phyloP scores from a whole-genome alignment of 2,329 filamentous ascomycete species.

The Arthroderma sp. region DNA sequence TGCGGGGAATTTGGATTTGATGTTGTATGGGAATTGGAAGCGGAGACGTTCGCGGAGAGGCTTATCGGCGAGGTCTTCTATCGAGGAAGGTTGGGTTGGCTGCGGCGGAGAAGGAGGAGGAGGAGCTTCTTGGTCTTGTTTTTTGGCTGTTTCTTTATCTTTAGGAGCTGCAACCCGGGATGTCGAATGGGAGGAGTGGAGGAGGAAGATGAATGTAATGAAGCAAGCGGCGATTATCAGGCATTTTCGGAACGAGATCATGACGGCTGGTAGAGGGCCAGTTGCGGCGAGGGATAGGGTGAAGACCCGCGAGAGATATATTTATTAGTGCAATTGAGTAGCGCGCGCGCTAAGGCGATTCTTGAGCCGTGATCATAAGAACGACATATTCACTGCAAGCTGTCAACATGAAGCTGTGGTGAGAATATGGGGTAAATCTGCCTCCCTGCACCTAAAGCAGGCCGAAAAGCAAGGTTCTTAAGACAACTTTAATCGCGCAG shows the following conservation, averaged over 20 bases:
- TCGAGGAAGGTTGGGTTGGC: neutral
- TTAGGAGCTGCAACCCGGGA: constrained; percentile 26
- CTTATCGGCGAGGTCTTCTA: constrained; percentile 55
- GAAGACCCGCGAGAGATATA: no score
- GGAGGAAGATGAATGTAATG: constrained; percentile 55
- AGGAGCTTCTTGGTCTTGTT: neutral
- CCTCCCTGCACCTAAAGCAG: no score
- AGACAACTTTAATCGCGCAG: no score
- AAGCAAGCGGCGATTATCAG: constrained; percentile 57
- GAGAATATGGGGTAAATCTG: no score
- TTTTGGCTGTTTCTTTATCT: constrained; percentile 9
- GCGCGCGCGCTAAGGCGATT: no score
- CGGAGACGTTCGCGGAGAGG: constrained; percentile 67
- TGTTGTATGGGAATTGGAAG: constrained; percentile 89
- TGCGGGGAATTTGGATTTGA: constrained; percentile 77
- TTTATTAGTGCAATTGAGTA: no score
- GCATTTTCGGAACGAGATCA: constrained; percentile 70
- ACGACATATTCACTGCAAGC: no score
- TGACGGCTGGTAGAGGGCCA: constrained; percentile 23
- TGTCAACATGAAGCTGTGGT: no score
- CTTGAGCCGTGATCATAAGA: no score
- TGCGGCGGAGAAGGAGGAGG: neutral
- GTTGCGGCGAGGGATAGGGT: no score
- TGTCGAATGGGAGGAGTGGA: constrained; percentile 46
- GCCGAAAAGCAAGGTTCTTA: no score